Conservation (phyloP, 352 stramenopile species). For the Globisporangium nagaii region DNA sequence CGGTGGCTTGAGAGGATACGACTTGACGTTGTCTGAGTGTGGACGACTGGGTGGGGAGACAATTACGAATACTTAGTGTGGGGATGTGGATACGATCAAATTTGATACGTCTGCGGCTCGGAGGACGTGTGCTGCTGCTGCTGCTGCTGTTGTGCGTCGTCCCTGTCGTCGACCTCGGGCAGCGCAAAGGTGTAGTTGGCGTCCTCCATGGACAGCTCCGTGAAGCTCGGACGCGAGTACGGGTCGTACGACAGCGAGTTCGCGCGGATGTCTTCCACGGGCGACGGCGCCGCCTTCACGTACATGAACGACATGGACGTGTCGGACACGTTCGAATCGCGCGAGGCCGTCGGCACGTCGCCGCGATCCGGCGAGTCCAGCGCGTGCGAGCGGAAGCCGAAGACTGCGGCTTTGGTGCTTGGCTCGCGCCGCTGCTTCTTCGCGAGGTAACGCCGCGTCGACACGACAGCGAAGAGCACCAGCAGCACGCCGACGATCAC, state of each 20-base stretch:
- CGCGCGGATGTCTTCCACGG: slow-evolving; percentile 24
- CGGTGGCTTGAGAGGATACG: too few species aligned
- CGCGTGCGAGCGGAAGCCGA: slow-evolving; percentile 34
- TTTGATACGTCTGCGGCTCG: neutral
- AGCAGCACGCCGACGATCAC: slow-evolving; percentile 23
- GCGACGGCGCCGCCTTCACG: slow-evolving; percentile 34
- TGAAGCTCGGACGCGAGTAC: slow-evolving; percentile 31
- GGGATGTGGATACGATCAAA: slow-evolving; percentile 1
- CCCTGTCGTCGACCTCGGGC: slow-evolving; percentile 12
- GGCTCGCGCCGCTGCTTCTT: slow-evolving; percentile 3
- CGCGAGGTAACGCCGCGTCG: slow-evolving; percentile 15
- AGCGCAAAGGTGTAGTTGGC: slow-evolving; percentile 37
- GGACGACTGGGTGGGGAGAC: neutral
- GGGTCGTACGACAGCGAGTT: slow-evolving; percentile 54
- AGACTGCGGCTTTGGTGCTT: slow-evolving; percentile 26
- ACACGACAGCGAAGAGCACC: slow-evolving; percentile 19
- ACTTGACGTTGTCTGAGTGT: too few species aligned
- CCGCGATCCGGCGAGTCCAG: slow-evolving; percentile 20
- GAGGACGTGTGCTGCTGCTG: neutral
- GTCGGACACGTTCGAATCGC: slow-evolving; percentile 26
- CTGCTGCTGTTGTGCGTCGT: too few species aligned
- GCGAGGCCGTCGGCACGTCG: slow-evolving; percentile 33
- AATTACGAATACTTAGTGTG: slow-evolving; percentile 4
- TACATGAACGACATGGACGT: slow-evolving; percentile 50
- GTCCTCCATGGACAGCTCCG: slow-evolving; percentile 19